Percentiles rank a stretch among this genome's conserved stretches.
Evolutionary conservation across 257 asterid species (phyloP).

Genomic region (Solanum peruvianum): DNA sequence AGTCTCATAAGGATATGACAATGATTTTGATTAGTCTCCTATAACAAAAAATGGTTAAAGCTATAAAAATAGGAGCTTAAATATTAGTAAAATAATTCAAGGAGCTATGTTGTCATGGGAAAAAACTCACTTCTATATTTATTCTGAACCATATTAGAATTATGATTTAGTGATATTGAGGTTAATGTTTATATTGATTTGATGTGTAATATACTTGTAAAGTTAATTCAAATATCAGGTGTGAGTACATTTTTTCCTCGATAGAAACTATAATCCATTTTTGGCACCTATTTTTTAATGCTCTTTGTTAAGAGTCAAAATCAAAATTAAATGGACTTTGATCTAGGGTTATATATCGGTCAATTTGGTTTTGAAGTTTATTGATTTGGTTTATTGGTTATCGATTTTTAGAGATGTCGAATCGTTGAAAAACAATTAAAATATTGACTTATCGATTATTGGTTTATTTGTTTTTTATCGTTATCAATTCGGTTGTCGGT

Average conservation of each 20-base stretch:
- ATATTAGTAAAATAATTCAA: too few species aligned
- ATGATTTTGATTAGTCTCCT: neutral
- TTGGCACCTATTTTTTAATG: neutral
- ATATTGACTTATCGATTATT: too few species aligned
- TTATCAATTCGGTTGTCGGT: too few species aligned
- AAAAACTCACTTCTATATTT: neutral
- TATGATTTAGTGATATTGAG: neutral
- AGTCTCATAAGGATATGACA: neutral
- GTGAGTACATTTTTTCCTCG: neutral
- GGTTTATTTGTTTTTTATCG: too few species aligned
- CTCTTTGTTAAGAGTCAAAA: neutral
- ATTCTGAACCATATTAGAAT: neutral
- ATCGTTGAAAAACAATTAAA: too few species aligned
- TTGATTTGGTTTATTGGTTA: too few species aligned
- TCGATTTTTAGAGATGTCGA: too few species aligned
- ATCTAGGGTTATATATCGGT: too few species aligned
- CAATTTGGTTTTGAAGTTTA: too few species aligned
- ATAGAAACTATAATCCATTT: neutral
- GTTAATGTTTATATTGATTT: neutral
- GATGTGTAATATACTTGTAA: neutral
- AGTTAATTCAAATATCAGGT: neutral
- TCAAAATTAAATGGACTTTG: neutral
- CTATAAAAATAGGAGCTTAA: neutral
- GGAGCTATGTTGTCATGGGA: neutral
- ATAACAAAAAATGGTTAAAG: neutral